Evolutionary conservation across 192 early-diverging fungal genomes (phyloP).

Genomic region (Kappamyces sp.): DNA sequence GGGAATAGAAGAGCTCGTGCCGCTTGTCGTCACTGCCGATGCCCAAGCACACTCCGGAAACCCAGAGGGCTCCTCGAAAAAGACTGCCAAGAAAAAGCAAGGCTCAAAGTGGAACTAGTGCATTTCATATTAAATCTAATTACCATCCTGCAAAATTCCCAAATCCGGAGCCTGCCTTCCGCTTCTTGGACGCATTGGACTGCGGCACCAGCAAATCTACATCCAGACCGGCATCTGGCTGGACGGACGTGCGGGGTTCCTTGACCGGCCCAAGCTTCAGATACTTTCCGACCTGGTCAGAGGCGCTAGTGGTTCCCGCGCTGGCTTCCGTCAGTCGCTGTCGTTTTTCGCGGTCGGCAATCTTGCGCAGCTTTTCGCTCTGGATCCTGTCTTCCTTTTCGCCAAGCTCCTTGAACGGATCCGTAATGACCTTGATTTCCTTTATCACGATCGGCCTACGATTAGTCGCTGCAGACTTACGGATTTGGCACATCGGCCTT

Average conservation of each 20-base stretch:
- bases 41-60: no score
- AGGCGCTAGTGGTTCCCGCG: conserved; percentile 22
- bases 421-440: conserved; percentile 67
- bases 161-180: conserved; percentile 18
- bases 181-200: conserved; percentile 14
- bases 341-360: conserved; percentile 49
- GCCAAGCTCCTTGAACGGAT: conserved; percentile 74
- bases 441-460: conserved; percentile 65
- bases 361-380: conserved; percentile 47
- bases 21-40: no score
- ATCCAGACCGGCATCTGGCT: background rate
- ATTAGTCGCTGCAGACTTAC: background rate
- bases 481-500: conserved; percentile 64
- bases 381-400: conserved; percentile 47
- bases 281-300: conserved; percentile 60
- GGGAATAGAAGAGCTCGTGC: no score
- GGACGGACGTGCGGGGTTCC: background rate
- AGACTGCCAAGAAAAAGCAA: no score
- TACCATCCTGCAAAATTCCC: conserved; percentile 35
- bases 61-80: no score
- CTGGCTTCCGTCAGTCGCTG: conserved; percentile 6
- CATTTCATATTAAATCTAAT: no score
- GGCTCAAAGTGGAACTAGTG: no score
- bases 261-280: conserved; percentile 20
- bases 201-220: background rate